phyloP scores from a whole-genome alignment of 208 protist genomes.

The Porcisia hertigi region DNA sequence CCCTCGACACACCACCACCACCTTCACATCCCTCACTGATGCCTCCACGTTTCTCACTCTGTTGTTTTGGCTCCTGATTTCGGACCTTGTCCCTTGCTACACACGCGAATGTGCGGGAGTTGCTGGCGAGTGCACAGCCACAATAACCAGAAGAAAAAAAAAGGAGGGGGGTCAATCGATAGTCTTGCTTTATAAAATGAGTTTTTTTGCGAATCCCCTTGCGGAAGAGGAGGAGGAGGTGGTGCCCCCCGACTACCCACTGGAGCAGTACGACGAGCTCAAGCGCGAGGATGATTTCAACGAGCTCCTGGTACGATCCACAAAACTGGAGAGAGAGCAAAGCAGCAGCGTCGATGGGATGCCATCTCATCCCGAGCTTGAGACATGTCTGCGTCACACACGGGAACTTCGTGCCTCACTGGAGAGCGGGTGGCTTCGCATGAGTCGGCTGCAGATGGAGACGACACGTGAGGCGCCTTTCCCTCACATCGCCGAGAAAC shows the following conservation, averaged over 20 bases:
- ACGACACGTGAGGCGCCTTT: background rate
- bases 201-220: conserved; percentile 75
- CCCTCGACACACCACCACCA: background rate
- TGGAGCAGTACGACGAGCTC: conserved; percentile 68
- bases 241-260: conserved; percentile 38
- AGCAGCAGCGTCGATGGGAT: conserved; percentile 1
- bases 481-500: background rate
- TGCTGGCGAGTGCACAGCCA: background rate
- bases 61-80: background rate
- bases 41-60: background rate
- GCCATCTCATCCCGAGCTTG: conserved; percentile 7
- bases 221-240: conserved; percentile 69
- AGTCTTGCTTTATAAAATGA: conserved; percentile 16
- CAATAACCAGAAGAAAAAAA: background rate
- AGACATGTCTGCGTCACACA: conserved; percentile 17
- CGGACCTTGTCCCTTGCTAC: background rate
- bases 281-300: conserved; percentile 80
- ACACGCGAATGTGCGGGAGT: background rate
- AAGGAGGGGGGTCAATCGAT: background rate
- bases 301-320: conserved; percentile 52
- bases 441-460: conserved; percentile 5
- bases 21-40: background rate
- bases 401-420: conserved; percentile 15
- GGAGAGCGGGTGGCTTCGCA: conserved; percentile 21
- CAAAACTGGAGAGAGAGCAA: conserved; percentile 17